These are phyloP conservation scores for Tricholoma hemisulphureum DNA, from an alignment of 768 basidiomycete genomes.

Conservation along the genomic window DNA sequence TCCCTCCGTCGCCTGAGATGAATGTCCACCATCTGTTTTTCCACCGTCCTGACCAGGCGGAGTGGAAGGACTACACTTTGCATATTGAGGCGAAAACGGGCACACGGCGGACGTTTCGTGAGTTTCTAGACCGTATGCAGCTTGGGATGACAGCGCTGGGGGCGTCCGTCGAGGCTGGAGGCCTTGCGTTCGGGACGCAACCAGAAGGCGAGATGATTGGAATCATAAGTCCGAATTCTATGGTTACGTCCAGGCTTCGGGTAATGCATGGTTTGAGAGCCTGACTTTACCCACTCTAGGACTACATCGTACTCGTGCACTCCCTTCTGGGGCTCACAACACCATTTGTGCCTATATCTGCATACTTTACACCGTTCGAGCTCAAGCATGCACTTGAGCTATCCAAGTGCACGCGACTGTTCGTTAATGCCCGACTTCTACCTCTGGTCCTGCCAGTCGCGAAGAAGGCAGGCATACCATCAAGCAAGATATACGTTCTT, in stretches of 20 bases:
- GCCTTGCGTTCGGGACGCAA: conserved; percentile 49
- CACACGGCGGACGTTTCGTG: conserved; percentile 40
- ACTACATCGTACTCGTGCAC: conserved; percentile 51
- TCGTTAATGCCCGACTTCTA: conserved; percentile 49
- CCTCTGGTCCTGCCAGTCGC: conserved; percentile 39
- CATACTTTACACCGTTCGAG: conserved; percentile 57
- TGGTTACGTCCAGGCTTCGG: conserved; percentile 43
- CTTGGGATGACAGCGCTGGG: conserved; percentile 59
- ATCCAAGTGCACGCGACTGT: conserved; percentile 49
- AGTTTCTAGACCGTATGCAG: conserved; percentile 50
- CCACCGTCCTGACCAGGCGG: conserved; percentile 49
- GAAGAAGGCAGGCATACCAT: conserved; percentile 32
- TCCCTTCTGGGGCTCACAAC: conserved; percentile 47
- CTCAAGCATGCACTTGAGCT: conserved; percentile 49
- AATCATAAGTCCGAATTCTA: conserved; percentile 66
- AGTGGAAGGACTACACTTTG: conserved; percentile 55
- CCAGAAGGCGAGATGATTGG: conserved; percentile 58
- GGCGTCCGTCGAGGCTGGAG: conserved; percentile 45
- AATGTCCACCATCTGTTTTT: conserved; percentile 60
- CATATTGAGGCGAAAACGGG: conserved; percentile 58
- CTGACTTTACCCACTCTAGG: conserved; percentile 35
- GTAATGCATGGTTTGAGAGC: background rate
- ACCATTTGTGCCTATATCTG: conserved; percentile 54
- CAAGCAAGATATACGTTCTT: conserved; percentile 47
- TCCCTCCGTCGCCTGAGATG: conserved; percentile 45